Evolutionary conservation across 2,329 filamentous ascomycete species (phyloP), one percentile per base, ranked within the genome.

Genomic region (Aspergillus texensis): DNA sequence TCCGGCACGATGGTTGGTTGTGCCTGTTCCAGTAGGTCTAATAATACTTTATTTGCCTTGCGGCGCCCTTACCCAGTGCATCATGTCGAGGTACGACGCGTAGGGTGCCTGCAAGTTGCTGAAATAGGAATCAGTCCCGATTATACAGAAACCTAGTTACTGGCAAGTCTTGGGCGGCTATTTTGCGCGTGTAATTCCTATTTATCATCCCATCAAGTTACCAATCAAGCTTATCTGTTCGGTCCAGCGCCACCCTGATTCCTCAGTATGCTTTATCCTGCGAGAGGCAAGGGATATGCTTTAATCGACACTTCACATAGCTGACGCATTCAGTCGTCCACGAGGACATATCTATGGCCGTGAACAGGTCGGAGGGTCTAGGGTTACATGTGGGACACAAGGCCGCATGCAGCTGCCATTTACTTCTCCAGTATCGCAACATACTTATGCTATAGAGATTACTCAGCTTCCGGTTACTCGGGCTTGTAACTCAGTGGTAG

Each of bases 401-500:
- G 19, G 16, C 16, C 39, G 39, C 39, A 41, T n/a, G 39, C 39
- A n/a, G 34, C 12, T 11, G 12, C 12, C 32, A 12, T 12, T 34
- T 11, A 12, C 32, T 12, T 34, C 1, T 10, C 12, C 10, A 34
- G 2, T 11, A 34, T 34, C 2, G 21, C 21, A 24, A 24, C 16
- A 10, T 11, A 21, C 19, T 11, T 5, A 11, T 5, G 1, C 1
- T 30, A 0, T 1, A 32, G 12, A n/a, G 0, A 21, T 2, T 9
- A 14, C 3, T 19, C 1, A 30, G 4, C 19, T 5, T 50, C 0
- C 16, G 26, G 6, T 30, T 34, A 10, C 19, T n/a, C 1, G 52
- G 52, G 52, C 52, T 55, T 55, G 52, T 55, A 55, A 55, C 52
- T 55, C 52, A 55, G 52, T 24, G 52, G 52, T 55, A 55, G 52